Conservation (phyloP, 192 early-diverging fungal species). For the Lunasporangiospora selenospora region DNA sequence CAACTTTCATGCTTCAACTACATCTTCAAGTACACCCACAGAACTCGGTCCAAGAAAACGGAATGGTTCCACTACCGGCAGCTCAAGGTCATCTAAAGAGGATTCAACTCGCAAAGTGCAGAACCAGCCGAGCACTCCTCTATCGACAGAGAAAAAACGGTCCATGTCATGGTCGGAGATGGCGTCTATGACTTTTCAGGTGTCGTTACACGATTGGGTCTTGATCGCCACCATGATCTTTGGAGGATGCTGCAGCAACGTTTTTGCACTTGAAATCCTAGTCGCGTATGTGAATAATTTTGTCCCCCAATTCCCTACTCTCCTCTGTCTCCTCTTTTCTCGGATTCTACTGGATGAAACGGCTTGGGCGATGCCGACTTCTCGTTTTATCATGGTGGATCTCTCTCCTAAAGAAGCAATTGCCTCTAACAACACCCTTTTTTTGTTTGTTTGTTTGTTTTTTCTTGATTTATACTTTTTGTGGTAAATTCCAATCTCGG, state of each 20-base stretch:
- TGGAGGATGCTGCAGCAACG: conserved; percentile 89
- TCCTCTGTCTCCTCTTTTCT: neutral
- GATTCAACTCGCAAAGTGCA: too few relatives aligned
- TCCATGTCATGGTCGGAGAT: conserved; percentile 11
- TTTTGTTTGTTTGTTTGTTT: conserved; percentile 3
- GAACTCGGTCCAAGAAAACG: too few relatives aligned
- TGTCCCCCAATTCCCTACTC: neutral
- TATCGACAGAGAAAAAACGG: too few relatives aligned
- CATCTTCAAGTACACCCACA: too few relatives aligned
- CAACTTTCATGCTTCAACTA: too few relatives aligned
- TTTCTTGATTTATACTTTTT: neutral
- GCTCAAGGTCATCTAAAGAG: too few relatives aligned
- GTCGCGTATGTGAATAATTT: conserved; percentile 57
- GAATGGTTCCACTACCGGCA: too few relatives aligned
- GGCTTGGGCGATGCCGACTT: too few relatives aligned
- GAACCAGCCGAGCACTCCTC: too few relatives aligned
- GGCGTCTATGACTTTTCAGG: conserved; percentile 20
- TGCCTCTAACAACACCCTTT: neutral
- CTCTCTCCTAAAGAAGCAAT: too few relatives aligned
- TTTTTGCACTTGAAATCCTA: conserved; percentile 83
- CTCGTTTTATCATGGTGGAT: too few relatives aligned
- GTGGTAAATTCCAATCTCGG: neutral
- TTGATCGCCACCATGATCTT: conserved; percentile 79
- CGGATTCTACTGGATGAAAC: too few relatives aligned
- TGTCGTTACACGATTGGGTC: conserved; percentile 45